Evolutionary conservation across 148 eudicot genomes (phyloP).

Genomic region (Spergularia marina): DNA sequence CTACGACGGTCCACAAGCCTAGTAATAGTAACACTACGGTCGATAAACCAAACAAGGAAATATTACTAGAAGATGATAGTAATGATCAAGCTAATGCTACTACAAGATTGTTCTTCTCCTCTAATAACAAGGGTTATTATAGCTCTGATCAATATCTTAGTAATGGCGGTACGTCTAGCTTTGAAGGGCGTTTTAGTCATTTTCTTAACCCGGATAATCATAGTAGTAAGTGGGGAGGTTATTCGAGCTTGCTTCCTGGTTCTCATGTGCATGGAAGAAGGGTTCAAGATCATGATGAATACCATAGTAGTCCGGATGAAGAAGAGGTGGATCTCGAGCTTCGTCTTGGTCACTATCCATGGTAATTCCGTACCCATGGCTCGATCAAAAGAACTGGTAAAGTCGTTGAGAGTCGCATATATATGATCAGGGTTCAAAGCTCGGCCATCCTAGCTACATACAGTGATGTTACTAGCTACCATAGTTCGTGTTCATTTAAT

Average conservation of each 20-base stretch:
- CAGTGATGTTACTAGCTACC: too few species aligned
- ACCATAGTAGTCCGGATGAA: slow-evolving; percentile 22
- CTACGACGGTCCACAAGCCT: slow-evolving; percentile 14
- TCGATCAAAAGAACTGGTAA: background rate
- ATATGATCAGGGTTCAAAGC: too few species aligned
- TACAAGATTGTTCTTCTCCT: slow-evolving; percentile 24
- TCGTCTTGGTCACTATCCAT: slow-evolving; percentile 59
- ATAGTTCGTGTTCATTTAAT: too few species aligned
- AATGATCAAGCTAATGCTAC: slow-evolving; percentile 25
- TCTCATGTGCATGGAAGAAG: slow-evolving; percentile 17
- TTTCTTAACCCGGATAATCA: slow-evolving; percentile 9
- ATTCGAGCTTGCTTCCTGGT: slow-evolving; percentile 5
- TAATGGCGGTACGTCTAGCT: slow-evolving; percentile 7
- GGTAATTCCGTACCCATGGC: slow-evolving; percentile 14
- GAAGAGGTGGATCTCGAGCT: slow-evolving; percentile 63
- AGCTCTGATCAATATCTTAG: slow-evolving; percentile 1
- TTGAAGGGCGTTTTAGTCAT: slow-evolving; percentile 6
- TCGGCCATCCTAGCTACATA: too few species aligned
- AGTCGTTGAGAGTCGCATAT: too few species aligned
- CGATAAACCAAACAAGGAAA: slow-evolving; percentile 17
- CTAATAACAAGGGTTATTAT: slow-evolving; percentile 4
- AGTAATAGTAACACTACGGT: background rate
- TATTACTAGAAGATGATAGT: slow-evolving; percentile 28
- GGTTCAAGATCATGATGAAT: slow-evolving; percentile 19
- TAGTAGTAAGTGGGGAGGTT: background rate